Base-by-base conservation (phyloP, 768 basidiomycete genomes). In the Amanita rubescens region DNA sequence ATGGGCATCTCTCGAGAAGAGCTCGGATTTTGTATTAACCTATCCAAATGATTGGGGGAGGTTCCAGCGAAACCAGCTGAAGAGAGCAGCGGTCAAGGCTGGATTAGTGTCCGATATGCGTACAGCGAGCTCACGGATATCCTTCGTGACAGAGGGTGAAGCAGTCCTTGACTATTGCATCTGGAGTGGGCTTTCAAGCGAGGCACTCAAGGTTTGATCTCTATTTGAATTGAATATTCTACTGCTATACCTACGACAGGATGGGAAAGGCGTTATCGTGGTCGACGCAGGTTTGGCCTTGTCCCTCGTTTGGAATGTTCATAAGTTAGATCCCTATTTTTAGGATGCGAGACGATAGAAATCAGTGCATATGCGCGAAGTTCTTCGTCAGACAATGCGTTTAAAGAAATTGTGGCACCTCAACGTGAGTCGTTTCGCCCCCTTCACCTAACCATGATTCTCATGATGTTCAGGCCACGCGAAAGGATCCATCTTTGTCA, bases 111-210 rank as follows among this genome's bases (percentile, higher is more conserved):
- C 71, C 0, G 56, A 68, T 51, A 64, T 59, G 0, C 47, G 63
- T 5, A 64, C 63, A 14, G n/a, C n/a, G n/a, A n/a, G n/a, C n/a
- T 72, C 69, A 0, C 71, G 69, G 15, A 59, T 81, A 3, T 74
- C 70, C 6, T 73, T 82, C 48, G 71, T n/a, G n/a, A n/a, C n/a
- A n/a, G n/a, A n/a, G n/a, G n/a, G n/a, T n/a, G n/a, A n/a, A n/a
- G n/a, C n/a, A 81, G 75, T 75, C 57, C 57, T 81, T 6, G 74
- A 81, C 54, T 80, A 69, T 57, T 81, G 78, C 53, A 64, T 79
- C 15, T 57, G 37, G 3, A 73, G 68, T 37, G 68, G 75, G 2
- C 53, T 75, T 2, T 67, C 69, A 3, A 67, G 63, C 4, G 69
- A 74, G 5, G 57, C 60, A 3, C 45, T 69, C 24, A 57, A 62